Base-by-base conservation (phyloP, 805 yeast genomes). In the Pichia manshurica region DNA sequence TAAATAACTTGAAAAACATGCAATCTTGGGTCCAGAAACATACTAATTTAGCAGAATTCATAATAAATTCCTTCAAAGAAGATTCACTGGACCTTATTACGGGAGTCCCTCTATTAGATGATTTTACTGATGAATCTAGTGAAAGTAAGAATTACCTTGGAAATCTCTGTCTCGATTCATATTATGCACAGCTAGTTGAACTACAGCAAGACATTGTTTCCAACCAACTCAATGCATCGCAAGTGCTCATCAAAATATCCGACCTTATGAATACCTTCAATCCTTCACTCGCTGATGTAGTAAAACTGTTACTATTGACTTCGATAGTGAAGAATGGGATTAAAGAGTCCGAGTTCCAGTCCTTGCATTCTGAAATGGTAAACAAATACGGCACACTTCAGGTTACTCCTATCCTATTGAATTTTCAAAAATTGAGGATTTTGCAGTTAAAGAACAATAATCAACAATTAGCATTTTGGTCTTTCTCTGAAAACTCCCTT, bases 1-100 rank as follows among this genome's bases (percentile, higher is more conserved):
- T 91, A 29, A 81, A 84, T 8, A 73, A 72, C 13, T 64, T 91
- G 42, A 90, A 88, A 49, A 67, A 72, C 8, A 73, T 78, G 42
- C 95, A 89, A 62, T 80, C 75, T 35, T 69, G 78, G 54, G 74
- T 93, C 25, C 78, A 84, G 52, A 75, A 78, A 48, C 96, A 87
- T 60, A 87, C 96, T 0, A 66, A 66, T 4, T 63, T 89, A n/a
- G 84, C 91, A 9, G 93, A 87, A 56, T 68, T 68, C 29, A 71
- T 87, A 1, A 64, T 67, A 33, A 77, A 81, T 16, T 70, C 70
- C 37, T 61, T 57, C 28, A 39, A 39, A 4, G 17, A 22, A 3
- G 52, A 50, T 17, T 55, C 56, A 19, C 50, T 56, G 10, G 56
- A 53, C 21, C 50, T 40, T 7, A 49, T 41, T 7, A 59, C 56